Percentiles rank a stretch among this genome's conserved stretches.
These are phyloP conservation scores for Allium fistulosum DNA, from an alignment of 106 monocot species.

Conservation along the genomic window DNA sequence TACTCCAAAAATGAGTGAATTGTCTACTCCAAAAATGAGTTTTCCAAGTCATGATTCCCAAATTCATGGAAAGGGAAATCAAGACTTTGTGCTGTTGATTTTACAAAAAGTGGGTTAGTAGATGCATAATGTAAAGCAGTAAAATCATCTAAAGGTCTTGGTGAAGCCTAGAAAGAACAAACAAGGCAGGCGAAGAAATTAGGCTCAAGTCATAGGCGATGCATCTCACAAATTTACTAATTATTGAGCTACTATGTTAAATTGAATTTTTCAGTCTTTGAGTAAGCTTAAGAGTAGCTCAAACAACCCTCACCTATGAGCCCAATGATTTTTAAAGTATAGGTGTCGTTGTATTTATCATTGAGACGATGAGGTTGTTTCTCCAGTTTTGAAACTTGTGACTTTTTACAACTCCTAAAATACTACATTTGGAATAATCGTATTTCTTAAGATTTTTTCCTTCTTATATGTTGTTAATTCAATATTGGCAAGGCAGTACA, in stretches of 20 bases:
- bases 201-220: slow-evolving; percentile 25
- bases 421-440: too few relatives aligned
- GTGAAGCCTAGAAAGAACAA: slow-evolving; percentile 39
- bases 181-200: slow-evolving; percentile 24
- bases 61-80: too few relatives aligned
- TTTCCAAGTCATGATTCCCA: too few relatives aligned
- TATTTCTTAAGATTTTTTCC: too few relatives aligned
- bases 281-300: slow-evolving; percentile 3
- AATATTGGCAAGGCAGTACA: too few relatives aligned
- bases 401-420: too few relatives aligned
- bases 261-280: background rate
- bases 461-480: too few relatives aligned
- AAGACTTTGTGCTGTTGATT: too few relatives aligned
- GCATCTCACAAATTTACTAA: slow-evolving; percentile 31
- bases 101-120: too few relatives aligned
- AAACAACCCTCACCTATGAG: slow-evolving; percentile 23
- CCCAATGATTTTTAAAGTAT: slow-evolving; percentile 4
- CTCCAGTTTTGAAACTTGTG: background rate
- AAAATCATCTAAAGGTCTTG: slow-evolving; percentile 35
- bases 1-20: too few relatives aligned
- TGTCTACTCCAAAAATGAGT: too few relatives aligned
- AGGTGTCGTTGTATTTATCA: background rate
- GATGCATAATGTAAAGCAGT: too few relatives aligned
- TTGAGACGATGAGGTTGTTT: slow-evolving; percentile 29
- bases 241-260: background rate